Evolutionary conservation across 1,284 basidiomycete species (phyloP).

Genomic region (Malassezia slooffiae): DNA sequence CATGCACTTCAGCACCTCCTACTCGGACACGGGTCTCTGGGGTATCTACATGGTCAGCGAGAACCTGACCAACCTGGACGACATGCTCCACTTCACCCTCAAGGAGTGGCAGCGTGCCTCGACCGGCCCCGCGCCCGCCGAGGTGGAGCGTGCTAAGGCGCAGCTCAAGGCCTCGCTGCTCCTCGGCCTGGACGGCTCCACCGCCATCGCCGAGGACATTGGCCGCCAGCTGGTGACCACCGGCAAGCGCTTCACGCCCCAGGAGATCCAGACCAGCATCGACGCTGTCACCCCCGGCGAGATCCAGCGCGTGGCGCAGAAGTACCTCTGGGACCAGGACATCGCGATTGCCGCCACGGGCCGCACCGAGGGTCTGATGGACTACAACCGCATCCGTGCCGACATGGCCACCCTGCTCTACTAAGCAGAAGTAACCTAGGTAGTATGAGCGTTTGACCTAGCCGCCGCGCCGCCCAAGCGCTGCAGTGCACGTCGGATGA

Average conservation of each 20-base stretch:
- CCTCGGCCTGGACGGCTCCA: conserved; percentile 82
- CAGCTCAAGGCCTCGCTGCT: conserved; percentile 91
- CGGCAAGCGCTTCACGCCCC: conserved; percentile 65
- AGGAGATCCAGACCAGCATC: conserved; percentile 85
- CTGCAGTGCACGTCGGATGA: too few species aligned
- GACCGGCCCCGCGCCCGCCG: conserved; percentile 66
- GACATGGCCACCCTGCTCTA: conserved; percentile 46
- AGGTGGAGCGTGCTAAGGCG: conserved; percentile 93
- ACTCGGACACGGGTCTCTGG: conserved; percentile 98
- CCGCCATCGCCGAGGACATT: conserved; percentile 94
- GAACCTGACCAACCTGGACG: conserved; percentile 77
- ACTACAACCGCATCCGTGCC: conserved; percentile 49
- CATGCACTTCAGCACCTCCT: conserved; percentile 99
- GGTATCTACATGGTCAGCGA: conserved; percentile 88
- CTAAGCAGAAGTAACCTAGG: conserved; percentile 29
- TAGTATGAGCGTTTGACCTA: too few species aligned
- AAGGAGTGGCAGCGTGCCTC: conserved; percentile 97
- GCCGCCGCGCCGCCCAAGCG: too few species aligned
- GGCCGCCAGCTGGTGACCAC: conserved; percentile 91
- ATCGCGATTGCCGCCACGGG: conserved; percentile 52
- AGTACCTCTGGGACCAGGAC: conserved; percentile 94
- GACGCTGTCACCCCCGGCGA: conserved; percentile 79
- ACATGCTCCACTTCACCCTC: conserved; percentile 84
- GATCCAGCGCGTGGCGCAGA: conserved; percentile 85
- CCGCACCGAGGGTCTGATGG: conserved; percentile 67